phyloP scores from a whole-genome alignment of 2,329 filamentous ascomycete species.

The Hypoxylon sp. region DNA sequence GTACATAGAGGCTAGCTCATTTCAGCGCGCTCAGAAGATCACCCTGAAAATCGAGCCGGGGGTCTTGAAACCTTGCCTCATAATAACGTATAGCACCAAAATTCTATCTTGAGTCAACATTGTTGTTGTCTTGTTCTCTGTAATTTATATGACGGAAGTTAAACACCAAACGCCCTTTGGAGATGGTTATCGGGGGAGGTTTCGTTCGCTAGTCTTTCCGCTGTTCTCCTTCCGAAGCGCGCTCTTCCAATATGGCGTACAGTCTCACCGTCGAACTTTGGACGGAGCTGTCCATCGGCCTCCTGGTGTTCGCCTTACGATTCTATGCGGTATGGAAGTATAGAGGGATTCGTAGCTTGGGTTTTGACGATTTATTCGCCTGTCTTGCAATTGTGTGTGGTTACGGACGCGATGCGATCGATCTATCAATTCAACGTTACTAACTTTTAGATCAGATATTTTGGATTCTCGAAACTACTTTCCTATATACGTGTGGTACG shows the following conservation, averaged over 20 bases:
- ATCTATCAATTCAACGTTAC: neutral
- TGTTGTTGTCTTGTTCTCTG: neutral
- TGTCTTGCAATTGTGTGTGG: slow-evolving; percentile 1
- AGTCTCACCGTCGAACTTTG: neutral
- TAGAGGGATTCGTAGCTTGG: neutral
- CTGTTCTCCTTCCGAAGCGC: neutral
- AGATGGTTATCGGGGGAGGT: neutral
- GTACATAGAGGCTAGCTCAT: neutral
- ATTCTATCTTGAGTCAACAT: slow-evolving; percentile 1
- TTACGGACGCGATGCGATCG: neutral
- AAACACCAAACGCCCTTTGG: neutral
- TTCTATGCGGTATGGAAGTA: neutral
- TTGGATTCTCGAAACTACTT: slow-evolving; percentile 1
- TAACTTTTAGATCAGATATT: neutral
- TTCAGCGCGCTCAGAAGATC: neutral
- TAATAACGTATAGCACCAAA: slow-evolving; percentile 3
- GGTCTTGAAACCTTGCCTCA: slow-evolving; percentile 2
- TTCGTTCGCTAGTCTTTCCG: neutral
- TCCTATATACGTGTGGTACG: slow-evolving; percentile 4
- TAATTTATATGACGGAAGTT: slow-evolving; percentile 3
- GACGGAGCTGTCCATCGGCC: neutral
- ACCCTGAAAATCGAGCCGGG: slow-evolving; percentile 11
- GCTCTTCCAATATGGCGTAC: slow-evolving; percentile 1
- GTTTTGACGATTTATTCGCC: slow-evolving; percentile 4
- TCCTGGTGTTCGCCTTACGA: neutral